These are phyloP conservation scores for Aspergillus carlsbadensis DNA, from an alignment of 495 filamentous ascomycete species.

Conservation along the genomic window DNA sequence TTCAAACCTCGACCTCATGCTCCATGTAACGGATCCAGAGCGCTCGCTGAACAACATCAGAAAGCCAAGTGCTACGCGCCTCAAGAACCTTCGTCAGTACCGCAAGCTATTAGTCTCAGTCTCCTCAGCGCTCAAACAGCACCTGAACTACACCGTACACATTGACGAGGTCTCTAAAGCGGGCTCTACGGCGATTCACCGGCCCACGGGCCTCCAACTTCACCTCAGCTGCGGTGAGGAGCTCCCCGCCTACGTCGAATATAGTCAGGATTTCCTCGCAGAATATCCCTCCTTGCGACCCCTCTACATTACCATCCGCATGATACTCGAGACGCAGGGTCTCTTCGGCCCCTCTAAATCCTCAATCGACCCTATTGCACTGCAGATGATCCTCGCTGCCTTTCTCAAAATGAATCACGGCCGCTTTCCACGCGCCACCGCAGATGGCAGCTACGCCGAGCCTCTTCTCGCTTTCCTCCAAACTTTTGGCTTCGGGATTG, in stretches of 20 bases:
- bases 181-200: constrained; percentile 31
- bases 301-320: constrained; percentile 48
- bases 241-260: constrained; percentile 32
- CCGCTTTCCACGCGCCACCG: constrained; percentile 26
- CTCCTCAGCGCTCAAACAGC: constrained; percentile 17
- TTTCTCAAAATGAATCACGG: constrained; percentile 45
- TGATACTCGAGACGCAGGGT: constrained; percentile 46
- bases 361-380: constrained; percentile 48
- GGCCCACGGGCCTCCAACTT: constrained; percentile 44
- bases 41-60: constrained; percentile 21
- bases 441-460: constrained; percentile 21
- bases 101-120: constrained; percentile 24
- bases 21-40: constrained; percentile 26
- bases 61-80: constrained; percentile 34
- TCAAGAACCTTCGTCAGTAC: constrained; percentile 25
- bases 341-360: constrained; percentile 43
- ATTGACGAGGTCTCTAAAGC: constrained; percentile 15
- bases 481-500: constrained; percentile 44
- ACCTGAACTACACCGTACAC: constrained; percentile 17
- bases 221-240: constrained; percentile 44
- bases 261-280: constrained; percentile 43
- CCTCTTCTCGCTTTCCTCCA: constrained; percentile 52
- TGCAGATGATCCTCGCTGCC: constrained; percentile 58
- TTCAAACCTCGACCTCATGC: constrained; percentile 52
- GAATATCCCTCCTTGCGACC: constrained; percentile 50